phyloP scores from a whole-genome alignment of 1,284 basidiomycete genomes.

The Fomitopsis palustris region DNA sequence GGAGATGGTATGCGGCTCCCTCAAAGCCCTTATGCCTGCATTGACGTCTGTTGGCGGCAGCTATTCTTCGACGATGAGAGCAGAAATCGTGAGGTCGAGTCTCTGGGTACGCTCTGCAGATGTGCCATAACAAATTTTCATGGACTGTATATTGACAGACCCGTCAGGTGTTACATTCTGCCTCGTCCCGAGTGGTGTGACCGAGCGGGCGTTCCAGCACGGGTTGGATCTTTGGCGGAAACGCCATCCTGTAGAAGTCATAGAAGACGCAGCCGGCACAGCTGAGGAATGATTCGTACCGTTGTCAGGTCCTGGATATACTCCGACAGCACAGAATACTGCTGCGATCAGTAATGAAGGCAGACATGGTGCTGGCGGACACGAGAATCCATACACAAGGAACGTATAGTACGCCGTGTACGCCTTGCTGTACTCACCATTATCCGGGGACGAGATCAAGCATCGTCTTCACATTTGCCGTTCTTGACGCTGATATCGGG shows the following conservation, averaged over 20 bases:
- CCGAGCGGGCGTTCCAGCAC: slow-evolving; percentile 51
- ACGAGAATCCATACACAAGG: too few species aligned
- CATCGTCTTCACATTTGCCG: too few species aligned
- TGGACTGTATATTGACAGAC: background rate
- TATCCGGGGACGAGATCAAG: too few species aligned
- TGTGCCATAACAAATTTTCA: background rate
- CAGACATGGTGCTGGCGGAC: too few species aligned
- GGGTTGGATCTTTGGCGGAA: slow-evolving; percentile 64
- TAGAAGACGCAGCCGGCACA: slow-evolving; percentile 21
- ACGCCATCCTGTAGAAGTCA: slow-evolving; percentile 32
- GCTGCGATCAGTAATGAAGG: too few species aligned
- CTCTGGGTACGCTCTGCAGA: slow-evolving; percentile 44
- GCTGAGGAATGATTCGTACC: background rate
- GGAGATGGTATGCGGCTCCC: slow-evolving; percentile 62
- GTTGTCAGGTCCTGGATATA: background rate
- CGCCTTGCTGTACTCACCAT: too few species aligned
- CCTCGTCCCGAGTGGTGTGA: slow-evolving; percentile 50
- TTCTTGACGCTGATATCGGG: too few species aligned
- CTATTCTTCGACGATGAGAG: slow-evolving; percentile 84
- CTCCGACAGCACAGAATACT: background rate
- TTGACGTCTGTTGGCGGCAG: slow-evolving; percentile 32
- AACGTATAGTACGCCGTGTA: too few species aligned
- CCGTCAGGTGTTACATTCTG: slow-evolving; percentile 67
- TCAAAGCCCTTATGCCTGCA: background rate
- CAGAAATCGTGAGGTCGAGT: slow-evolving; percentile 76